These are phyloP conservation scores for Cicer cuneatum DNA, from an alignment of 306 rosid genomes.

Conservation along the genomic window DNA sequence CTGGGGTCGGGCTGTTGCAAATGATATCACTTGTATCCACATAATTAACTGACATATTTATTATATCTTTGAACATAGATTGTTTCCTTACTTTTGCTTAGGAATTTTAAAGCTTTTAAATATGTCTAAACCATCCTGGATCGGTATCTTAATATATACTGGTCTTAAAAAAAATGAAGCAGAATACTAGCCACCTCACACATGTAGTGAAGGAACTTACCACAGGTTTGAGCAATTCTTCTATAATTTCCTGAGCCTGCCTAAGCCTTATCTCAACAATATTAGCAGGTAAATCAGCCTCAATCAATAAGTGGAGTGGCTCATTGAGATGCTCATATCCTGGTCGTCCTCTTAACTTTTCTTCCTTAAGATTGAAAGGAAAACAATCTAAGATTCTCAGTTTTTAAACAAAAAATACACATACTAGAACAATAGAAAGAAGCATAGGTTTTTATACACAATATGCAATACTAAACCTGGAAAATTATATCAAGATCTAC, in stretches of 20 bases:
- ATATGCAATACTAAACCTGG: conserved; percentile 23
- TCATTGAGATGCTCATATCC: conserved; percentile 97
- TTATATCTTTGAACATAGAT: background rate
- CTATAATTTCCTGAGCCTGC: conserved; percentile 97
- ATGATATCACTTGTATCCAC: background rate
- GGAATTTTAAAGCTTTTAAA: conserved; percentile 4
- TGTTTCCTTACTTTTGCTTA: conserved; percentile 19
- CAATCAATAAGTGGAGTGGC: conserved; percentile 92
- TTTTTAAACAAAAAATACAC: conserved; percentile 18
- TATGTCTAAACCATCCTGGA: background rate
- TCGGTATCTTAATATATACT: conserved; percentile 1
- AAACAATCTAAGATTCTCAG: conserved; percentile 23
- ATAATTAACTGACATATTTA: conserved; percentile 14
- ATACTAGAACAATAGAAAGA: conserved; percentile 10
- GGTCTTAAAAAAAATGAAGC: conserved; percentile 38
- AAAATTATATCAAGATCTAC: conserved; percentile 31
- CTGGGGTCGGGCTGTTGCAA: too few species aligned
- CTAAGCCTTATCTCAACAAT: conserved; percentile 84
- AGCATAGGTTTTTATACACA: conserved; percentile 1
- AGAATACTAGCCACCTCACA: conserved; percentile 37
- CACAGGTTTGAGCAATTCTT: conserved; percentile 98
- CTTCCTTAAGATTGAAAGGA: conserved; percentile 67
- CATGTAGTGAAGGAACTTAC: conserved; percentile 54
- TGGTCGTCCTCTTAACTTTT: conserved; percentile 91
- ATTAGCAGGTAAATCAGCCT: conserved; percentile 93